phyloP scores from a whole-genome alignment of 73 alveolate genomes.

The Symbiodinium pilosum region DNA sequence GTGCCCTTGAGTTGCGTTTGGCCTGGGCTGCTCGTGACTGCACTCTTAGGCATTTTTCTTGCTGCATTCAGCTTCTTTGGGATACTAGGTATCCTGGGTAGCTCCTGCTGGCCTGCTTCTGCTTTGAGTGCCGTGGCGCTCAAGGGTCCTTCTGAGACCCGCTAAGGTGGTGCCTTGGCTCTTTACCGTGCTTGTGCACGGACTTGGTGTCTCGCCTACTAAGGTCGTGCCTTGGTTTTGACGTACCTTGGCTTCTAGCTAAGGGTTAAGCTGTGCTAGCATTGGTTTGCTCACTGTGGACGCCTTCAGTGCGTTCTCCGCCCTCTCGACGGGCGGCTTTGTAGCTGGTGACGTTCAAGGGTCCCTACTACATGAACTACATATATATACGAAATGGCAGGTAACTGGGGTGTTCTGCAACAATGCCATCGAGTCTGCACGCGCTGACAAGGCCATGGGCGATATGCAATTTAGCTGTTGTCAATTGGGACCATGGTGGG shows the following conservation, averaged over 20 bases:
- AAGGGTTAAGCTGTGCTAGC: neutral
- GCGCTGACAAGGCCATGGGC: slow-evolving; percentile 5
- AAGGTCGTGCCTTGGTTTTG: neutral
- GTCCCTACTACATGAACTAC: neutral
- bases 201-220: neutral
- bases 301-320: neutral
- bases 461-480: no score
- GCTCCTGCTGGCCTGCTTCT: neutral
- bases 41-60: neutral
- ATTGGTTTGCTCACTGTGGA: no score
- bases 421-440: neutral
- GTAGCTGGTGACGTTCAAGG: neutral
- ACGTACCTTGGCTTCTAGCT: neutral
- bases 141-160: no score
- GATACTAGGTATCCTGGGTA: neutral
- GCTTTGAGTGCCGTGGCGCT: neutral
- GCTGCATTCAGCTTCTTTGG: no score
- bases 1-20: neutral
- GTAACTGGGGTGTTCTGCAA: slow-evolving; percentile 9
- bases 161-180: neutral
- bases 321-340: neutral
- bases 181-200: neutral
- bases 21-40: neutral
- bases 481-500: no score
- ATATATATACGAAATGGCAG: neutral